Percentiles rank a stretch among this genome's conserved stretches.
phyloP scores from a whole-genome alignment of 1,284 basidiomycete genomes.

The Rhodotorula sp. region DNA sequence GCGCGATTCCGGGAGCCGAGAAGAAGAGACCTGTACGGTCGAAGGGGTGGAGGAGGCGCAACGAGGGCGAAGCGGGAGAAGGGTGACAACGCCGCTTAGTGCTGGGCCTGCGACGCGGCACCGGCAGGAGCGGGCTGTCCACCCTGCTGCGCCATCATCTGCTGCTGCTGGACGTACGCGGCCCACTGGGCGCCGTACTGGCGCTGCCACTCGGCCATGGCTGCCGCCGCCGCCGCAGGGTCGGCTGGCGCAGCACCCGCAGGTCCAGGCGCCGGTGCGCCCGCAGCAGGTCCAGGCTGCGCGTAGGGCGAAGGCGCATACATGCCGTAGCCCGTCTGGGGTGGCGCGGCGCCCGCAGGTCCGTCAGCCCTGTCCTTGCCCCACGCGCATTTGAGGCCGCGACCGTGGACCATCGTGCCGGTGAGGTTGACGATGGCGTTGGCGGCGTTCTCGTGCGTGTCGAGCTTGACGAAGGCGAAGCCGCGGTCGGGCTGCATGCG shows the following conservation, averaged over 20 bases:
- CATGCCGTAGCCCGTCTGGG: constrained; percentile 9
- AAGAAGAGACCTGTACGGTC: neutral
- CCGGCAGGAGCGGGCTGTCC: neutral
- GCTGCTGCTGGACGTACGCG: constrained; percentile 29
- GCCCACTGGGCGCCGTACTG: constrained; percentile 41
- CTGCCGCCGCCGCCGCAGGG: constrained; percentile 26
- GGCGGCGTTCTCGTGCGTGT: constrained; percentile 95
- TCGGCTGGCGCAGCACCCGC: constrained; percentile 13
- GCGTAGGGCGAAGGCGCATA: constrained; percentile 14
- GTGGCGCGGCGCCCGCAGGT: neutral
- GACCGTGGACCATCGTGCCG: constrained; percentile 90
- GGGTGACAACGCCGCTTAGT: neutral
- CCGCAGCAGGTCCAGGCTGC: constrained; percentile 1
- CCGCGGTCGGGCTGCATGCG: constrained; percentile 97
- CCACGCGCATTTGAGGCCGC: constrained; percentile 97
- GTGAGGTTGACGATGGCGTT: constrained; percentile 94
- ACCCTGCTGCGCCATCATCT: constrained; percentile 15
- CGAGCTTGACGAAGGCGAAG: constrained; percentile 97
- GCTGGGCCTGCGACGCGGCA: no score
- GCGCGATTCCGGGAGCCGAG: neutral
- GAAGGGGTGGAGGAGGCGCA: neutral
- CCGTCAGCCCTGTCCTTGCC: constrained; percentile 68
- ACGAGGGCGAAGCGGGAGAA: neutral
- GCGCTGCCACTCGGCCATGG: constrained; percentile 36
- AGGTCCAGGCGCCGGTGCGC: neutral